phyloP scores from a whole-genome alignment of 495 filamentous ascomycete genomes.

The Penicillium paxilli region DNA sequence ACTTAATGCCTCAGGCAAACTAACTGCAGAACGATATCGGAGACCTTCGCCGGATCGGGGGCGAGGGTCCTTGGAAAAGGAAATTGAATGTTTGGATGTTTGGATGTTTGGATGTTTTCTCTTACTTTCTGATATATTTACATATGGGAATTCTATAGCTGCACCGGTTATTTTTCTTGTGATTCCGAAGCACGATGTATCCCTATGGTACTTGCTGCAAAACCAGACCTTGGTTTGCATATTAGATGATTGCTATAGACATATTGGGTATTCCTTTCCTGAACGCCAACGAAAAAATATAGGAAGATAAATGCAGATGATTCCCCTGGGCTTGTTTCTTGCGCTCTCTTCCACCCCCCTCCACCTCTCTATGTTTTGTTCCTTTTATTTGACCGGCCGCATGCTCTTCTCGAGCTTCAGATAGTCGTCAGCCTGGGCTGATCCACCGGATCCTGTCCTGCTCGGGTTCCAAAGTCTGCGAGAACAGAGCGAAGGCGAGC shows the following conservation, averaged over 20 bases:
- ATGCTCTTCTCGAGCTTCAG: constrained; percentile 3
- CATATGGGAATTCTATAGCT: not conserved
- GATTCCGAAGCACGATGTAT: constrained; percentile 9
- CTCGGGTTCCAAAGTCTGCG: constrained; percentile 42
- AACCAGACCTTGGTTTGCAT: not conserved
- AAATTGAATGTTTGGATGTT: constrained; percentile 4
- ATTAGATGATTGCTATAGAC: constrained; percentile 10
- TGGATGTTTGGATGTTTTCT: no score
- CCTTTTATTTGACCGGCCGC: not conserved
- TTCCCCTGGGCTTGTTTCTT: not conserved
- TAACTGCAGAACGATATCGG: constrained; percentile 23
- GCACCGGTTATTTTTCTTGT: constrained; percentile 14
- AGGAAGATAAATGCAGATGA: not conserved
- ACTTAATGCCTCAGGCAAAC: constrained; percentile 25
- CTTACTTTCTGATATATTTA: not conserved
- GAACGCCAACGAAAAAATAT: constrained; percentile 8
- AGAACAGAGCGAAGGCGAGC: constrained; percentile 57
- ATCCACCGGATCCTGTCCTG: constrained; percentile 9
- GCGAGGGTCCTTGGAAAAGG: constrained; percentile 7
- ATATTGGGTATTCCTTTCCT: constrained; percentile 27
- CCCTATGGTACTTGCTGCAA: not conserved
- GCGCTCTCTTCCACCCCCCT: no score
- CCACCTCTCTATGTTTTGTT: no score
- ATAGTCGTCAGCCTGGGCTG: not conserved
- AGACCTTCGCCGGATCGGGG: constrained; percentile 23